Conservation (phyloP, 2,329 filamentous ascomycete genomes). For the Fusarium mexicanum region DNA sequence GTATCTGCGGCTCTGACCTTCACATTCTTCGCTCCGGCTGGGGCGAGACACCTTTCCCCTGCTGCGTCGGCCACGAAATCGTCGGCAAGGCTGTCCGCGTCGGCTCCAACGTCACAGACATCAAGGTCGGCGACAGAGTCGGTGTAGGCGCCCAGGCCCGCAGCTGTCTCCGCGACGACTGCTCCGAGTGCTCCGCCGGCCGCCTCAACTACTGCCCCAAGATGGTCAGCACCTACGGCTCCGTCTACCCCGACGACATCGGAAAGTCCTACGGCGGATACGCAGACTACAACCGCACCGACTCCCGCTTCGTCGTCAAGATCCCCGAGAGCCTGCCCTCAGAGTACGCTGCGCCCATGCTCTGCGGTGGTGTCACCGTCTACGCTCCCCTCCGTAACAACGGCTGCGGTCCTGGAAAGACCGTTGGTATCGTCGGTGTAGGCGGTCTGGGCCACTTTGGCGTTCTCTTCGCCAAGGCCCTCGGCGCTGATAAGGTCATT, state of each 20-base stretch:
- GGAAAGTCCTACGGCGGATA: conserved; percentile 59
- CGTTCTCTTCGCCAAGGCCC: conserved; percentile 71
- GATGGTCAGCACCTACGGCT: conserved; percentile 62
- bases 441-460: conserved; percentile 76
- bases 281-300: conserved; percentile 46
- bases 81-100: conserved; percentile 66
- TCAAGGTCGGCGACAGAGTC: conserved; percentile 71
- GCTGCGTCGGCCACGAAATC: conserved; percentile 72
- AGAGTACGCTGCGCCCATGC: conserved; percentile 66
- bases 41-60: conserved; percentile 54
- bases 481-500: conserved; percentile 68
- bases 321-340: conserved; percentile 54
- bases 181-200: conserved; percentile 53
- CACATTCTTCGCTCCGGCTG: conserved; percentile 66
- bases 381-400: conserved; percentile 70
- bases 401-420: conserved; percentile 72
- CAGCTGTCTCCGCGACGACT: conserved; percentile 59
- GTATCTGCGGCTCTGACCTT: conserved; percentile 69
- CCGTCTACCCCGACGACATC: conserved; percentile 58
- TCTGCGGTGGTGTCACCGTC: conserved; percentile 75
- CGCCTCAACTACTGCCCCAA: conserved; percentile 54
- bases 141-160: conserved; percentile 69
- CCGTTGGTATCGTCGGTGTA: conserved; percentile 72
- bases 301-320: conserved; percentile 58
- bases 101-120: conserved; percentile 57